Base-by-base conservation (phyloP, 2,329 filamentous ascomycete species). In the Didymella lethalis region DNA sequence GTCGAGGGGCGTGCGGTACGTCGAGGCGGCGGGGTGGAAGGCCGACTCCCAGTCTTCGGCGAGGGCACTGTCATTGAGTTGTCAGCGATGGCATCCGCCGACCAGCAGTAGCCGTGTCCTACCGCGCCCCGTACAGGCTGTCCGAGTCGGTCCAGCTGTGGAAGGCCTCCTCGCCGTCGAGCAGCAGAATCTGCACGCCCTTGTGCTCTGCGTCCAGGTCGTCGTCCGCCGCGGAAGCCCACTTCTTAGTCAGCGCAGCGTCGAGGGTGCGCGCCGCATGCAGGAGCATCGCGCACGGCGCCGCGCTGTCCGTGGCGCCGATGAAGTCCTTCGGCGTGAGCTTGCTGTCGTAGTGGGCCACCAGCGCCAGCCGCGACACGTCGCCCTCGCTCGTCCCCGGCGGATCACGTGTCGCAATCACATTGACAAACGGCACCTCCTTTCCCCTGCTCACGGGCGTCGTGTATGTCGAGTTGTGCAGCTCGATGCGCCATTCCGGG, bases 161-260 rank as follows among this genome's bases (percentile, higher is more conserved):
- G 78, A 96, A 99, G 0, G 95, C 93, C 78, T 99, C 95, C 79
- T 99, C 95, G 14, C 95, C 95, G 71, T 99, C 95, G 18, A 99
- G 80, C 59, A 99, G 84, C 29, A 99, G 67, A 43, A 99, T 91
- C 80, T 99, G 95, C 47, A 99, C 84, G 2, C 95, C 95, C 68
- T 87, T 88, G 65, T 90, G 86, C 61, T 90, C 90, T 34, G 93
- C 91, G 11, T 69, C 62, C 14, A 70, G 62, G 25, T 94, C 76
- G 4, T 69, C 68, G 12, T 59, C 61, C 14, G 56, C 50, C 1
- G 82, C 83, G 11, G 82, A 83, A n/a, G 85, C 84, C 93, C 95
- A 98, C 77, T 93, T 96, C 74, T 84, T 85, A n/a, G 90, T 91
- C 76, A 99, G 78, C 0, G 91, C 92, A 4, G 81, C 84, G 71